Conservation (phyloP, 768 basidiomycete genomes). For the Cystobasidium onofrii region DNA sequence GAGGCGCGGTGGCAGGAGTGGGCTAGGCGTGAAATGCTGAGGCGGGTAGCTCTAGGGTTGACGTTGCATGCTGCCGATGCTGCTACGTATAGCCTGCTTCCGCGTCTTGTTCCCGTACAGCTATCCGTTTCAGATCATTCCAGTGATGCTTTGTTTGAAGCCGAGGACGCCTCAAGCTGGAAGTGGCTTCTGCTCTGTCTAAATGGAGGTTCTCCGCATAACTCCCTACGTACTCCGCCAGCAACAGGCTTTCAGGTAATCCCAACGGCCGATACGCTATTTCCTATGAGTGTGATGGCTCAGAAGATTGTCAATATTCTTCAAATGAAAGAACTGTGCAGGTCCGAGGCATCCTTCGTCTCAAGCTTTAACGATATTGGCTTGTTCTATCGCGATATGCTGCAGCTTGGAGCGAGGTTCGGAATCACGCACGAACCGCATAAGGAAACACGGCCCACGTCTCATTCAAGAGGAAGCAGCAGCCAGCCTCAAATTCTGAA, state of each 20-base stretch:
- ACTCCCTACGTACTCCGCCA: not conserved
- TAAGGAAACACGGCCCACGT: not conserved
- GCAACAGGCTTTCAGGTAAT: not conserved
- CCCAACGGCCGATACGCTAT: not conserved
- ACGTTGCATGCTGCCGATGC: slow-evolving; percentile 15
- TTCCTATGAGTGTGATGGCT: not conserved
- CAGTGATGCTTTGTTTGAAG: slow-evolving; percentile 1
- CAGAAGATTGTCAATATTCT: slow-evolving; percentile 17
- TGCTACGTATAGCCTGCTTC: not conserved
- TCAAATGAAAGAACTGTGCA: not conserved
- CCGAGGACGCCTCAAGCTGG: slow-evolving; percentile 7
- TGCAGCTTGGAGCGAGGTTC: not conserved
- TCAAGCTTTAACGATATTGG: not conserved
- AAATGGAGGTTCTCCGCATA: not conserved
- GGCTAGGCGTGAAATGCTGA: not conserved
- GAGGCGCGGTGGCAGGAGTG: not conserved
- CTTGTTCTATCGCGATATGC: slow-evolving; percentile 3
- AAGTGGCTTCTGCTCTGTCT: not conserved
- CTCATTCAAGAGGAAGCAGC: not conserved
- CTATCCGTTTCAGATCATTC: not conserved
- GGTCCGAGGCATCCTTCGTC: not conserved
- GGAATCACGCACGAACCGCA: not conserved
- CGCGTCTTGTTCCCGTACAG: not conserved
- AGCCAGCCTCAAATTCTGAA: not conserved
- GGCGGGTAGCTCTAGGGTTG: slow-evolving; percentile 3